Conservation (phyloP, 2,329 filamentous ascomycete species). For the Lachnellula cervina region DNA sequence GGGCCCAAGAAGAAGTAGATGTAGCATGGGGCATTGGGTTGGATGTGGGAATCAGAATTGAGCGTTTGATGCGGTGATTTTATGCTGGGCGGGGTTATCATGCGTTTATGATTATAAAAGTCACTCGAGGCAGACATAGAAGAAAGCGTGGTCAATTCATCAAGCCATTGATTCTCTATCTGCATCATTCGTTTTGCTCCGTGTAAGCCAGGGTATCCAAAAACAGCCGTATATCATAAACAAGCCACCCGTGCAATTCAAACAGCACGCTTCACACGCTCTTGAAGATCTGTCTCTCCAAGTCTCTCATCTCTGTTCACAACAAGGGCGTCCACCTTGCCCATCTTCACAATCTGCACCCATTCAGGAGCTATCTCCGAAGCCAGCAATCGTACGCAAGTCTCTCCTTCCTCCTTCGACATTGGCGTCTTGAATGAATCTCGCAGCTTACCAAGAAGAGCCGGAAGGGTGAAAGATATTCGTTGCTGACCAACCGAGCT, state of each 20-base stretch:
- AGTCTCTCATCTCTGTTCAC: conserved; percentile 34
- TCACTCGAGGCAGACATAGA: conserved; percentile 5
- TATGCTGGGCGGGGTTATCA: background rate
- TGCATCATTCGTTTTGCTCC: background rate
- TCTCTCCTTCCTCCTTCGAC: conserved; percentile 41
- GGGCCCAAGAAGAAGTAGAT: conserved; percentile 40
- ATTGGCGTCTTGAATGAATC: conserved; percentile 55
- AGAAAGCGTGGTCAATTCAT: conserved; percentile 4
- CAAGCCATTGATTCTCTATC: background rate
- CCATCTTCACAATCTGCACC: conserved; percentile 43
- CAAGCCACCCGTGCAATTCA: background rate
- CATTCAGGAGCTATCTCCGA: conserved; percentile 44
- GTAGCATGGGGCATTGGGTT: background rate
- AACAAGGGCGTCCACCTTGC: conserved; percentile 41
- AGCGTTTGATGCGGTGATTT: background rate
- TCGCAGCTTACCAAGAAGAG: conserved; percentile 58
- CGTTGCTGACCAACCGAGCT: conserved; percentile 49
- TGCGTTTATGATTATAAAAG: conserved; percentile 14
- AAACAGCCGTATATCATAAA: conserved; percentile 1
- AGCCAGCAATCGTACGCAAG: conserved; percentile 43
- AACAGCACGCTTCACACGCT: conserved; percentile 21
- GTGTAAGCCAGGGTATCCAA: conserved; percentile 7
- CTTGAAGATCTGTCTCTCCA: conserved; percentile 23
- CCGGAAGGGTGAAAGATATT: conserved; percentile 61
- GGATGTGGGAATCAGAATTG: background rate